These are phyloP conservation scores for Medicago arabica DNA, from an alignment of 306 rosid genomes.

Conservation along the genomic window DNA sequence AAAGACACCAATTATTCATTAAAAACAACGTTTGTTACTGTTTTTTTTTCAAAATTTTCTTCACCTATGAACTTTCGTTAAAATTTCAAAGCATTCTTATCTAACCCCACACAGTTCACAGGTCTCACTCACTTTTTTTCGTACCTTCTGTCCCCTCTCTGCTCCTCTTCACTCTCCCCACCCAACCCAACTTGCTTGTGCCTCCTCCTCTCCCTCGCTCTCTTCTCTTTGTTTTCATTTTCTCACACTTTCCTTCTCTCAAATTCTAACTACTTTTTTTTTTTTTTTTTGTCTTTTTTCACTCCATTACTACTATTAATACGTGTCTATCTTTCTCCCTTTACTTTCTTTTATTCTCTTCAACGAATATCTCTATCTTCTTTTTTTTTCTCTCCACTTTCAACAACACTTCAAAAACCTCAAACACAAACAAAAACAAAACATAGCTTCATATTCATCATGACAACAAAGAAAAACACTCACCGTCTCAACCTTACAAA, in stretches of 20 bases:
- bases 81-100: not conserved
- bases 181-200: not conserved
- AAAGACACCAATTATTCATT: slow-evolving; percentile 26
- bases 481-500: slow-evolving; percentile 58
- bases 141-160: slow-evolving; percentile 41
- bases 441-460: not conserved
- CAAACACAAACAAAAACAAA: not conserved
- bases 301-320: too few species aligned
- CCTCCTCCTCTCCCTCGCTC: not conserved
- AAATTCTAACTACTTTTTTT: too few species aligned
- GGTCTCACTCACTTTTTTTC: slow-evolving; percentile 41
- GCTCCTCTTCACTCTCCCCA: not conserved
- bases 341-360: slow-evolving; percentile 54
- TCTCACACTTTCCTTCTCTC: not conserved
- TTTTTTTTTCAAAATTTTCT: not conserved
- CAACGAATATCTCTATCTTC: too few species aligned
- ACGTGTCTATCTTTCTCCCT: not conserved
- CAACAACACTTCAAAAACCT: not conserved
- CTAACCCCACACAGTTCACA: slow-evolving; percentile 45
- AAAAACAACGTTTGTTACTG: slow-evolving; percentile 23
- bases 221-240: not conserved
- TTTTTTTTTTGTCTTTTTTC: too few species aligned
- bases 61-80: slow-evolving; percentile 42
- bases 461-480: slow-evolving; percentile 50
- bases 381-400: not conserved